Conservation (phyloP, 345 rosid genomes). For the Erysimum cheiranthoides region DNA sequence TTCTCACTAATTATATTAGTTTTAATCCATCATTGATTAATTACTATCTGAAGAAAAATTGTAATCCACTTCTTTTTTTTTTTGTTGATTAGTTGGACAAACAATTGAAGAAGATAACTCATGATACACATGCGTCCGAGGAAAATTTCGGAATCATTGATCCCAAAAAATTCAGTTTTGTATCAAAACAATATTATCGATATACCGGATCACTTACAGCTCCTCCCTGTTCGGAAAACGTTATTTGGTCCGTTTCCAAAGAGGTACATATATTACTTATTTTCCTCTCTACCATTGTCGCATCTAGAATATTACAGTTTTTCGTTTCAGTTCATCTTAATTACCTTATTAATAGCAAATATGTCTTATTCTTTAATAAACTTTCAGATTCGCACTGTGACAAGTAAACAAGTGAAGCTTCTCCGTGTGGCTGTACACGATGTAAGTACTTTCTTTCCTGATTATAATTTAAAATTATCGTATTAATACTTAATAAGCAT, state of each 20-base stretch:
- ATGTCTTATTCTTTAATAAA: conserved; percentile 4
- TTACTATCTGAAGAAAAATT: neutral
- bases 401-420: conserved; percentile 56
- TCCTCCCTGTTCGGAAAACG: conserved; percentile 84
- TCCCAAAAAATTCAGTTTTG: conserved; percentile 54
- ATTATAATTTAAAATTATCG: neutral
- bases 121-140: conserved; percentile 39
- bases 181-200: conserved; percentile 63
- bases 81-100: conserved; percentile 48
- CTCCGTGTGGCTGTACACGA: conserved; percentile 86
- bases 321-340: neutral
- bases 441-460: conserved; percentile 48
- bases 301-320: neutral
- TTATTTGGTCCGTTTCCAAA: conserved; percentile 63
- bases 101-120: conserved; percentile 45
- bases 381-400: conserved; percentile 63
- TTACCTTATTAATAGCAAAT: neutral
- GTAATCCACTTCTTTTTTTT: neutral
- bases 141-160: conserved; percentile 52
- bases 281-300: neutral
- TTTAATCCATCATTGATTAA: neutral
- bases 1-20: neutral
- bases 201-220: conserved; percentile 81
- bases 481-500: neutral
- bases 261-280: conserved; percentile 49